A percentile compares a stretch with the other conserved stretches of the same genome.
Conservation (phyloP, 140 eudicot genomes). For the Cichorium intybus region DNA sequence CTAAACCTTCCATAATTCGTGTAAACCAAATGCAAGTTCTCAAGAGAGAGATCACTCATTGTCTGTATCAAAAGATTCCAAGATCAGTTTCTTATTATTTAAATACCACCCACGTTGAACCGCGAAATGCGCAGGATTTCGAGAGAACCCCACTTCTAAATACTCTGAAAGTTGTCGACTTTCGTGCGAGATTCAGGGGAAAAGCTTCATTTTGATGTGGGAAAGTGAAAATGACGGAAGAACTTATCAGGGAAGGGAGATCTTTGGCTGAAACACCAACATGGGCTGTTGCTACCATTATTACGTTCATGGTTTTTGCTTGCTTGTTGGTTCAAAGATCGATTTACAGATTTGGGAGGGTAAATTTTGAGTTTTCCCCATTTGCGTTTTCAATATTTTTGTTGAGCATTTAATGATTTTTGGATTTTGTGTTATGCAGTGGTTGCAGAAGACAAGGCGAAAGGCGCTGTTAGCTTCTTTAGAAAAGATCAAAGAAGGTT, state of each 20-base stretch:
- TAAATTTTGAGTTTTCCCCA: constrained; percentile 8
- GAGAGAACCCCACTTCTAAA: constrained; percentile 28
- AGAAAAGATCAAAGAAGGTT: constrained; percentile 95
- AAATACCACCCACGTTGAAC: constrained; percentile 20
- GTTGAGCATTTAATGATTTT: constrained; percentile 7
- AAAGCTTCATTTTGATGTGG: constrained; percentile 17
- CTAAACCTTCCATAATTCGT: constrained; percentile 3
- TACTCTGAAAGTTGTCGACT: constrained; percentile 27
- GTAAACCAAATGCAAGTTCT: constrained; percentile 21
- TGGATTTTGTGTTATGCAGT: constrained; percentile 41
- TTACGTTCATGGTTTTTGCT: constrained; percentile 87
- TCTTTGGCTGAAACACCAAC: constrained; percentile 95
- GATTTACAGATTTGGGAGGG: constrained; percentile 91
- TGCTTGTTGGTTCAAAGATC: constrained; percentile 82
- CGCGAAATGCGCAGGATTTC: constrained; percentile 36
- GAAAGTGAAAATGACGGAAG: constrained; percentile 58
- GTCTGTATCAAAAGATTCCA: constrained; percentile 22
- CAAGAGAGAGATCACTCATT: not conserved
- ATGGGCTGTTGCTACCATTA: constrained; percentile 98
- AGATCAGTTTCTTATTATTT: constrained; percentile 22
- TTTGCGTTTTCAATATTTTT: not conserved
- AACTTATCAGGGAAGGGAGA: constrained; percentile 69
- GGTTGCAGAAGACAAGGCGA: constrained; percentile 91
- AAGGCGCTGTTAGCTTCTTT: constrained; percentile 92
- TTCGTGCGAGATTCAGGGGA: constrained; percentile 11